Evolutionary conservation across 2,329 filamentous ascomycete genomes (phyloP).

Genomic region (Fusarium mangiferae): DNA sequence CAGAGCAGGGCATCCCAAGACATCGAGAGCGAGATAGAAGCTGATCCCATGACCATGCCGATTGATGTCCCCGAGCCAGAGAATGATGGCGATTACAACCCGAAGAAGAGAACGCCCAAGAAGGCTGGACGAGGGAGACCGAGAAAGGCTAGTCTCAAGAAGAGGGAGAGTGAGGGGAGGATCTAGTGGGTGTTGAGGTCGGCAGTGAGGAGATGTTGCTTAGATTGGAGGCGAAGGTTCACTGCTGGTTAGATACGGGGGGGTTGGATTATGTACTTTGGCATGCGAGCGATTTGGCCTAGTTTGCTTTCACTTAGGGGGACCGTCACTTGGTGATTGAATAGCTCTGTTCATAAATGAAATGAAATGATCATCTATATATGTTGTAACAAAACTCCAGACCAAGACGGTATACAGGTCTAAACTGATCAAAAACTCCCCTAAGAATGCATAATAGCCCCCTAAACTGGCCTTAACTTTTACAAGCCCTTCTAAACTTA

Average conservation of each 20-base stretch:
- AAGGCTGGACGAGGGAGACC: background rate
- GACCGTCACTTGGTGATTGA: background rate
- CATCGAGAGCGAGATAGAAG: background rate
- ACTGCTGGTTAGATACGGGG: background rate
- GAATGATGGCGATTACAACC: slow-evolving; percentile 30
- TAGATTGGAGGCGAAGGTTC: background rate
- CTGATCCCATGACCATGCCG: background rate
- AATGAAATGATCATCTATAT: background rate
- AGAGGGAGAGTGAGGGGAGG: background rate
- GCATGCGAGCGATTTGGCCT: background rate
- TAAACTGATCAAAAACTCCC: background rate
- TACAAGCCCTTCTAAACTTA: no score
- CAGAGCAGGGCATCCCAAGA: background rate
- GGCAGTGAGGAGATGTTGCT: background rate
- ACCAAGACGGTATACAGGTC: background rate
- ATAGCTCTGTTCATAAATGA: background rate
- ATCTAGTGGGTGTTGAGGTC: background rate
- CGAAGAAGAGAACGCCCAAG: slow-evolving; percentile 13
- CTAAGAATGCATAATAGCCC: no score
- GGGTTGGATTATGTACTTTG: background rate
- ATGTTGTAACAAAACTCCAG: background rate
- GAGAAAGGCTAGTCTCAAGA: background rate
- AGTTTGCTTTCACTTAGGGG: no score
- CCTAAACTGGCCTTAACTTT: background rate
- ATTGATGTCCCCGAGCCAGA: slow-evolving; percentile 22